Evolutionary conservation across 306 rosid species (phyloP).

Genomic region (Lathyrus oleraceus): DNA sequence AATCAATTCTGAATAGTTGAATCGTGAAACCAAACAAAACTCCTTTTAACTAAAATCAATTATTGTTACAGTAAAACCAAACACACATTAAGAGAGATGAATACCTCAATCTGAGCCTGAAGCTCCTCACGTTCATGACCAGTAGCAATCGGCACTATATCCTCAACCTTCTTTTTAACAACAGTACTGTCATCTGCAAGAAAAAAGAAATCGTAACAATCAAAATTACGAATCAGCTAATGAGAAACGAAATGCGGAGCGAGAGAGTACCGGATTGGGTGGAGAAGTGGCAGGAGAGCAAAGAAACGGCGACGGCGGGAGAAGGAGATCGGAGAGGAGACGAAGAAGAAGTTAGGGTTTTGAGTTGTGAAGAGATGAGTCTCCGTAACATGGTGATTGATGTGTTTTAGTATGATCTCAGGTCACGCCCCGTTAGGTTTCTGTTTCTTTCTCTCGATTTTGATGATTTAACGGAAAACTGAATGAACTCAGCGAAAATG

Average conservation of each 20-base stretch:
- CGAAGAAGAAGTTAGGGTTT: slow-evolving; percentile 48
- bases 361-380: slow-evolving; percentile 60
- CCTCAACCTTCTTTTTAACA: slow-evolving; percentile 73
- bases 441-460: background rate
- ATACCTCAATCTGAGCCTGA: slow-evolving; percentile 76
- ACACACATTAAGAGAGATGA: background rate
- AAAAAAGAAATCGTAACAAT: background rate
- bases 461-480: background rate
- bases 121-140: slow-evolving; percentile 97
- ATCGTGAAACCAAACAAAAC: background rate
- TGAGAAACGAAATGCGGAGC: background rate
- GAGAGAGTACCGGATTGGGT: slow-evolving; percentile 51
- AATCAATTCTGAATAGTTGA: too few relatives aligned
- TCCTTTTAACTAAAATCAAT: background rate
- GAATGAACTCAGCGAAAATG: too few relatives aligned
- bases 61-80: background rate
- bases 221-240: background rate
- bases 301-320: slow-evolving; percentile 30
- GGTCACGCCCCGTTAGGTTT: slow-evolving; percentile 35
- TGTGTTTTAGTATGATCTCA: slow-evolving; percentile 30
- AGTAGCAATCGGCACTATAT: slow-evolving; percentile 87
- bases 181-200: slow-evolving; percentile 36
- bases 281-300: slow-evolving; percentile 44
- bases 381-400: slow-evolving; percentile 67
- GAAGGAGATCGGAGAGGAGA: slow-evolving; percentile 52